phyloP scores from a whole-genome alignment of 225 moss, liverwort and hornwort genomes.

The Climacium dendroides region DNA sequence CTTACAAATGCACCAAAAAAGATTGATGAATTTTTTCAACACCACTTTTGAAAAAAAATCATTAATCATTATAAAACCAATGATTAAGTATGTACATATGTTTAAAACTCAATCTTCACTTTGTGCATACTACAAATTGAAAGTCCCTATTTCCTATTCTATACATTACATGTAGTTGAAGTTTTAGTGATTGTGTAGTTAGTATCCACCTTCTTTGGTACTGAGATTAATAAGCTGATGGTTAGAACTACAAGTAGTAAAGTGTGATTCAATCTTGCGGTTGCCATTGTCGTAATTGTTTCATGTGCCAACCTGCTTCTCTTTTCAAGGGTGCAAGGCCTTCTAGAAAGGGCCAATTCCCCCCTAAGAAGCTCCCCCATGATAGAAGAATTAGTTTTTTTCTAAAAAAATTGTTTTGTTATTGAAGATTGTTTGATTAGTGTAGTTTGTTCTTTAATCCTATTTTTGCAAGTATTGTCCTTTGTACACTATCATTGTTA shows the following conservation, averaged over 20 bases:
- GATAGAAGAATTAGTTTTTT: background rate
- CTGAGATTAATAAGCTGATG: too few species aligned
- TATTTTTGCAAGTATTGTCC: background rate
- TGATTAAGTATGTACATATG: background rate
- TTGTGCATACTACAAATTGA: background rate
- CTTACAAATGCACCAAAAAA: background rate
- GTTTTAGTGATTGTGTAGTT: too few species aligned
- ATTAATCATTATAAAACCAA: background rate
- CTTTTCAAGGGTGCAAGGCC: fast-evolving
- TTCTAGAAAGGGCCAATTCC: fast-evolving
- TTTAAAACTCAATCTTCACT: background rate
- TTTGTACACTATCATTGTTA: fast-evolving
- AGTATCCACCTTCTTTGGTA: too few species aligned
- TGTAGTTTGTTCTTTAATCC: background rate
- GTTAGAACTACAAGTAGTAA: background rate
- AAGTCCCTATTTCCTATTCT: background rate
- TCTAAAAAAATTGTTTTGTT: background rate
- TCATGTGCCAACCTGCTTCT: fast-evolving
- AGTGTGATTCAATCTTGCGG: background rate
- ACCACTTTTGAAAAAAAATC: background rate
- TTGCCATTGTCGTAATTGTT: background rate
- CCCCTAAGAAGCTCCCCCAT: background rate
- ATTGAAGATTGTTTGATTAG: background rate
- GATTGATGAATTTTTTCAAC: background rate
- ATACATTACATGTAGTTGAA: background rate